Evolutionary conservation across 2,329 filamentous ascomycete species (phyloP).

Genomic region (Gnomoniopsis sp.): DNA sequence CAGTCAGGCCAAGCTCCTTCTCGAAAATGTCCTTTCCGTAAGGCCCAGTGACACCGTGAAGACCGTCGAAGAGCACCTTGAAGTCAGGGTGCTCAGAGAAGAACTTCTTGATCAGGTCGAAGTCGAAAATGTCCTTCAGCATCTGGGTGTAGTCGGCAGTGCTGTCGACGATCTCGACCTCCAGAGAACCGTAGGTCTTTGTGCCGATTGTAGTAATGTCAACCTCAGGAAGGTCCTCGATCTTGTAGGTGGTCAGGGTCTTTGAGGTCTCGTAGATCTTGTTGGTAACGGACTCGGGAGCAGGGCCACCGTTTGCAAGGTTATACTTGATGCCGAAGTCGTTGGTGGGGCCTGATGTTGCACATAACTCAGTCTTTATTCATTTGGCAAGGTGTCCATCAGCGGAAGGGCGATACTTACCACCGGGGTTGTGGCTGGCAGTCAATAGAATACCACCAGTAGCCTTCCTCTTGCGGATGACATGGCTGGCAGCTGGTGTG

Average conservation of each 20-base stretch:
- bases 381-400: neutral
- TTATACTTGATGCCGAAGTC: slow-evolving; percentile 99
- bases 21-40: slow-evolving; percentile 96
- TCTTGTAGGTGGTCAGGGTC: slow-evolving; percentile 86
- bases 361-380: neutral
- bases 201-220: slow-evolving; percentile 81
- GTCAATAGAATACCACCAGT: slow-evolving; percentile 96
- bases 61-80: slow-evolving; percentile 93
- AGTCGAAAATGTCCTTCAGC: slow-evolving; percentile 99
- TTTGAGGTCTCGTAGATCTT: slow-evolving; percentile 95
- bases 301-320: slow-evolving; percentile 90
- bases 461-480: slow-evolving; percentile 91
- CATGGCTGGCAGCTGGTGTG: slow-evolving; percentile 90
- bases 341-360: slow-evolving; percentile 69
- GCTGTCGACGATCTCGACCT: slow-evolving; percentile 94
- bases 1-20: slow-evolving; percentile 78
- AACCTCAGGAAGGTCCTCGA: slow-evolving; percentile 80
- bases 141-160: slow-evolving; percentile 88
- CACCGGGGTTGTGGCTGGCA: slow-evolving; percentile 96
- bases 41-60: slow-evolving; percentile 91
- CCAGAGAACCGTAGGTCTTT: slow-evolving; percentile 77
- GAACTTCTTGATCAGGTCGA: slow-evolving; percentile 92
- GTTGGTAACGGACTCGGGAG: slow-evolving; percentile 94
- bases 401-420: slow-evolving; percentile 45
- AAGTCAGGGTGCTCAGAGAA: slow-evolving; percentile 84